Conservation (phyloP, 768 basidiomycete genomes). For the Boletus rufocinnamomeus region DNA sequence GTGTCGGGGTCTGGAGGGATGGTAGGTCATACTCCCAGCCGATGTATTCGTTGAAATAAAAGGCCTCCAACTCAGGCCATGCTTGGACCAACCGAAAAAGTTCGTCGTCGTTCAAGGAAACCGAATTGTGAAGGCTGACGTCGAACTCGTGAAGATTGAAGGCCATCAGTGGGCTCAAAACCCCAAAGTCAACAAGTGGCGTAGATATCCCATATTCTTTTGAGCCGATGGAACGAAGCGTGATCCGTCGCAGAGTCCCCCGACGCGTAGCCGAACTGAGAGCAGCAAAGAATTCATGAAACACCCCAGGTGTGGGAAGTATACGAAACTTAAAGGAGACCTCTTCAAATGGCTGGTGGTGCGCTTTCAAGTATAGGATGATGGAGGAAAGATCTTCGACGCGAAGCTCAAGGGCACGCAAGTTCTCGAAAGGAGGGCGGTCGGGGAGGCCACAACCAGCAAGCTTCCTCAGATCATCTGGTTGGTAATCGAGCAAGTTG, state of each 20-base stretch:
- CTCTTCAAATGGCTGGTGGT: slow-evolving; percentile 10
- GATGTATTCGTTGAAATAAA: not conserved
- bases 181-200: not conserved
- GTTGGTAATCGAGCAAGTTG: not conserved
- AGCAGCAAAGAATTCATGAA: slow-evolving; percentile 7
- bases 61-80: slow-evolving; percentile 6
- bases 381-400: slow-evolving; percentile 8
- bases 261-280: not conserved
- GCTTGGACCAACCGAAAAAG: not conserved
- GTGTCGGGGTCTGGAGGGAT: not conserved
- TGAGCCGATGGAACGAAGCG: not conserved
- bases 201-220: not conserved
- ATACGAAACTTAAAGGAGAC: not conserved
- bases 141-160: slow-evolving; percentile 2
- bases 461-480: not conserved
- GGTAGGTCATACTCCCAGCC: not conserved
- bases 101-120: slow-evolving; percentile 11
- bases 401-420: slow-evolving; percentile 3
- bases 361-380: slow-evolving; percentile 4
- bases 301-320: not conserved
- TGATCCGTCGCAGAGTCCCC: slow-evolving; percentile 4
- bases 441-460: not conserved
- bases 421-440: slow-evolving; percentile 7
- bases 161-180: slow-evolving; percentile 2
- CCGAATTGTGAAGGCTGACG: not conserved